Evolutionary conservation across 2,329 filamentous ascomycete species (phyloP), one percentile per base, ranked within the genome.

Genomic region (Mycogone perniciosa): DNA sequence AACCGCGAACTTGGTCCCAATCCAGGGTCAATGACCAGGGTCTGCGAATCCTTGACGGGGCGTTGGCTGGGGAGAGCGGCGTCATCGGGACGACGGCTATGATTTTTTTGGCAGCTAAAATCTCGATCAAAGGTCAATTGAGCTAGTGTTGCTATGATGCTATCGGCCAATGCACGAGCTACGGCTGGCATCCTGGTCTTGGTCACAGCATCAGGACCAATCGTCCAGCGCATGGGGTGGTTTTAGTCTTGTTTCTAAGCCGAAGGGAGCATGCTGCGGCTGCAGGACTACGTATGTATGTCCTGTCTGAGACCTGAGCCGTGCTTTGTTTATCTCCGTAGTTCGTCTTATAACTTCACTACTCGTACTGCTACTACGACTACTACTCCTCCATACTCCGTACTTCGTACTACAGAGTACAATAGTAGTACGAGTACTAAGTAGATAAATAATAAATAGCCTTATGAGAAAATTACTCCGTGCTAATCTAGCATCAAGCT

Each of bases 71-170:
- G 33, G 41, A 42, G 30, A 50, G 11, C 42, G 27, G 42, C 48
- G 48, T 50, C 48, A 50, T 45, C 34, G 46, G 37, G 10, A 31
- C 13, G 31, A 20, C 42, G 31, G 20, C 20, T 20, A 20, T 20
- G 20, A 34, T 11, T 31, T 40, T 26, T 50, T 37, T 37, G 44
- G 38, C 27, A 31, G 48, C 48, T 43, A 38, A 37, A 44, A 52
- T 52, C 50, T 49, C 50, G 50, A 52, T 52, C 45, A 49, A 49
- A 49, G 35, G 50, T 49, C 50, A 52, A 52, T 52, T 49, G 39
- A 44, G 40, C 13, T 42, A 6, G 35, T 38, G 35, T 38, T 5
- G 11, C 35, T 38, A 38, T 38, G 35, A 38, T 38, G 35, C 35
- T 38, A 6, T n/a, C 11, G 20, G 35, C 35, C 35, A 38, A 38